Conservation (phyloP, 2,329 filamentous ascomycete species). For the Colletotrichum tropicale region DNA sequence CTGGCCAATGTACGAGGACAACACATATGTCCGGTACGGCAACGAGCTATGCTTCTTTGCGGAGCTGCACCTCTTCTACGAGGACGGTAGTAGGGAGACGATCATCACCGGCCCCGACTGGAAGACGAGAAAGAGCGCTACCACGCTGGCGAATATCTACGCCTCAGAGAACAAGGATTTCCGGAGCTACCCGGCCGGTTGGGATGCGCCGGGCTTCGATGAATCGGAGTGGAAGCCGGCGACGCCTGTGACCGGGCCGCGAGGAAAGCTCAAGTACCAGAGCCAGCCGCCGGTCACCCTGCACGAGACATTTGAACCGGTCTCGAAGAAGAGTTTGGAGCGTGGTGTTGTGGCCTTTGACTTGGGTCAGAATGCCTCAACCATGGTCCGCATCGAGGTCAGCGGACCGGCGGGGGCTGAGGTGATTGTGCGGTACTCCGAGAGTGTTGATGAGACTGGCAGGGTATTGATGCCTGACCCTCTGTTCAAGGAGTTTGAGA, state of each 20-base stretch:
- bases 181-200: conserved; percentile 35
- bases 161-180: conserved; percentile 42
- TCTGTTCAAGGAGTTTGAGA: conserved; percentile 35
- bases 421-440: conserved; percentile 26
- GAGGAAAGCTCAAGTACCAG: conserved; percentile 42
- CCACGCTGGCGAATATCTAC: conserved; percentile 42
- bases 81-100: conserved; percentile 37
- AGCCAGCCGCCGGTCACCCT: conserved; percentile 41
- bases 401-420: conserved; percentile 22
- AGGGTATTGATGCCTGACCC: conserved; percentile 44
- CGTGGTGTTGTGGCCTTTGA: conserved; percentile 24
- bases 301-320: conserved; percentile 38
- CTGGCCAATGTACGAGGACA: conserved; percentile 46
- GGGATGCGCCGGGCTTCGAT: conserved; percentile 31
- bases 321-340: conserved; percentile 20
- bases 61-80: conserved; percentile 40
- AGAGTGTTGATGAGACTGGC: conserved; percentile 27
- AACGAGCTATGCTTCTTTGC: conserved; percentile 46
- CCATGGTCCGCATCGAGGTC: conserved; percentile 25
- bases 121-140: conserved; percentile 41
- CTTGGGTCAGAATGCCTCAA: conserved; percentile 28
- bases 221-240: conserved; percentile 32
- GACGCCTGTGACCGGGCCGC: conserved; percentile 41
- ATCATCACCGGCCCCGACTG: conserved; percentile 41
- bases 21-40: conserved; percentile 40